Conservation (phyloP, 2,329 filamentous ascomycete genomes). For the Aspergillus puulaauensis region DNA sequence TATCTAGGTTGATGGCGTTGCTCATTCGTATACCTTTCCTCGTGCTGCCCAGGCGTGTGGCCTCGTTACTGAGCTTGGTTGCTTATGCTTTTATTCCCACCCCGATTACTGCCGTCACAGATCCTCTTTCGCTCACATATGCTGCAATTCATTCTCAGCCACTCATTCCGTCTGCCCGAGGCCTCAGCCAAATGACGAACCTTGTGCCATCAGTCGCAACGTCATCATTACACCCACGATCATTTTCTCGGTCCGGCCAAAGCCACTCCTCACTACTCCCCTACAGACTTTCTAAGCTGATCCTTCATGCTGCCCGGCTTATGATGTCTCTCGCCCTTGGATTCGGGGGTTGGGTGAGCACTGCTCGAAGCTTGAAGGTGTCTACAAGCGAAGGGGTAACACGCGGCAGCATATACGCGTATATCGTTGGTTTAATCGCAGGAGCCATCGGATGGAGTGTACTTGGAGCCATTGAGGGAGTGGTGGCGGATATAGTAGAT, state of each 20-base stretch:
- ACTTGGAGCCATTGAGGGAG: slow-evolving; percentile 84
- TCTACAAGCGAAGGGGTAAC: slow-evolving; percentile 48
- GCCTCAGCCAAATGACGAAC: slow-evolving; percentile 78
- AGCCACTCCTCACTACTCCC: slow-evolving; percentile 64
- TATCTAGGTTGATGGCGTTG: slow-evolving; percentile 79
- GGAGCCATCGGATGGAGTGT: slow-evolving; percentile 95
- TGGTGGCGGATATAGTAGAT: slow-evolving; percentile 82
- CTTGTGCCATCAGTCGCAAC: slow-evolving; percentile 68
- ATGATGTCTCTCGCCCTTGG: slow-evolving; percentile 88
- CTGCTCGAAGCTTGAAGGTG: slow-evolving; percentile 73
- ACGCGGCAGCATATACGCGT: slow-evolving; percentile 86
- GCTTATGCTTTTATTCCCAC: slow-evolving; percentile 81
- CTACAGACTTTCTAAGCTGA: slow-evolving; percentile 85
- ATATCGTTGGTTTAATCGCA: slow-evolving; percentile 87
- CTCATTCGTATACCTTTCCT: slow-evolving; percentile 82
- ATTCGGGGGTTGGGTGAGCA: slow-evolving; percentile 95
- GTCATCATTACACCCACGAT: slow-evolving; percentile 57
- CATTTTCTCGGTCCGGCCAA: slow-evolving; percentile 42
- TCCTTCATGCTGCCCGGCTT: slow-evolving; percentile 85
- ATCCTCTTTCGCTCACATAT: slow-evolving; percentile 89
- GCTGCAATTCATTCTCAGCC: slow-evolving; percentile 89
- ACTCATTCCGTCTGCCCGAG: slow-evolving; percentile 72
- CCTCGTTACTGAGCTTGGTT: slow-evolving; percentile 68
- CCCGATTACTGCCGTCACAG: slow-evolving; percentile 80
- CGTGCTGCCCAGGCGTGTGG: slow-evolving; percentile 72